These are phyloP conservation scores for Erythrophleum ivorense DNA, from an alignment of 331 rosid genomes.

Conservation along the genomic window DNA sequence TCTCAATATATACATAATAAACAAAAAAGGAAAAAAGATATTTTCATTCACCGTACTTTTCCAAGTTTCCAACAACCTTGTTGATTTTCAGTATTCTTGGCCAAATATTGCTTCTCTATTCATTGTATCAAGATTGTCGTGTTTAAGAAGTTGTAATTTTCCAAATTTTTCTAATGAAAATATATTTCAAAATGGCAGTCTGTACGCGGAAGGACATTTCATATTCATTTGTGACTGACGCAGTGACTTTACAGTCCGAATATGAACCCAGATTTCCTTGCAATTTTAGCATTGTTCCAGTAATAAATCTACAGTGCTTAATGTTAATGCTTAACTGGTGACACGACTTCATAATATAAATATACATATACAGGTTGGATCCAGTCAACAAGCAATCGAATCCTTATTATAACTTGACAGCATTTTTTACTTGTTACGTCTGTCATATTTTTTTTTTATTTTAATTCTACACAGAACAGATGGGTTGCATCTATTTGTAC, in stretches of 20 bases:
- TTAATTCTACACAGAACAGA: neutral
- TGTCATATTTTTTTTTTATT: neutral
- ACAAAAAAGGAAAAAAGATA: neutral
- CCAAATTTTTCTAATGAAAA: neutral
- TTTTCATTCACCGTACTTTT: neutral
- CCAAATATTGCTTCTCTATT: neutral
- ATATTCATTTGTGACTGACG: neutral
- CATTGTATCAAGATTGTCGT: neutral
- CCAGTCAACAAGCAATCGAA: slow-evolving; percentile 18
- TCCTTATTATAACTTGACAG: neutral
- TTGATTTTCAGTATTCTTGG: neutral
- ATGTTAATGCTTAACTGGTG: neutral
- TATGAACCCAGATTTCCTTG: neutral
- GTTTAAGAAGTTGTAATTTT: neutral
- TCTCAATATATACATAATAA: neutral
- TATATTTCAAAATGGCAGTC: neutral
- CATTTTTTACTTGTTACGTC: neutral
- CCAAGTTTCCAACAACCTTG: neutral
- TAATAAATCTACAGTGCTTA: too few relatives aligned
- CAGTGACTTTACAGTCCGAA: slow-evolving; percentile 27
- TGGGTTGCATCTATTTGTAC: neutral
- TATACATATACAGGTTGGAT: neutral
- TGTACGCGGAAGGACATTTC: neutral
- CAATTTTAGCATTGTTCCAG: slow-evolving; percentile 12
- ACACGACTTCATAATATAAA: neutral